Base-by-base conservation (phyloP, 805 yeast species). In the Cyberlindnera japonica region DNA sequence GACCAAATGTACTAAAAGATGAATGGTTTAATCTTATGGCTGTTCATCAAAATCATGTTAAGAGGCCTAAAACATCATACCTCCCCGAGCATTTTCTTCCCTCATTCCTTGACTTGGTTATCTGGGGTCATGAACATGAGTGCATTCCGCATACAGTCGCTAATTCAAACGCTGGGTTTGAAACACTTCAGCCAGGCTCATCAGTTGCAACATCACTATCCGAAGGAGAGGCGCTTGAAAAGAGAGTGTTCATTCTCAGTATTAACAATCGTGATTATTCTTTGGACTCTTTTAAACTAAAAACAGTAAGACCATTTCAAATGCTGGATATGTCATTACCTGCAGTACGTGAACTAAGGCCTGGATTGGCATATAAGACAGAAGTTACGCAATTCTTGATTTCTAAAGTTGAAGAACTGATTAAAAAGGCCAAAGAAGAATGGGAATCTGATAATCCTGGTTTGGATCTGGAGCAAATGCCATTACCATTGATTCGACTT, bases 121-220 rank as follows among this genome's bases (percentile, higher is more conserved):
- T 90, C 2, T 93, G 99, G 99, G 99, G 99, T 14, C 99, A 93
- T 61, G 99, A 93, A 59, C 99, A 93, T 62, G 97, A 93, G 58
- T 88, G 97, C 55, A 71, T 81, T 5, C 86, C 91, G 1, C 77
- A 75, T 43, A 78, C 95, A 0, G 72, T 69, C 1, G 67, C 67
- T 33, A 82, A 83, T 52, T 54, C 65, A 2, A 44, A 53, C 5
- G 75, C 72, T 44, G 83, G 81, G 1, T 88, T 91, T 55, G 78
- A 78, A 40, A 88, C 89, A 0, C 68, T 93, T 27, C 96, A 89
- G 58, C 93, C 96, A 0, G 99, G 99, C 1, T 86, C 96, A 1
- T 84, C 96, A 0, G 84, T 93, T 14, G 97, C 95, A 0, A 93
- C 99, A 0, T 81, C 95, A 3, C 67, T 93, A 18, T 76, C 85